Base-by-base conservation (phyloP, 2,329 filamentous ascomycete genomes). In the Penicillium decumbens region DNA sequence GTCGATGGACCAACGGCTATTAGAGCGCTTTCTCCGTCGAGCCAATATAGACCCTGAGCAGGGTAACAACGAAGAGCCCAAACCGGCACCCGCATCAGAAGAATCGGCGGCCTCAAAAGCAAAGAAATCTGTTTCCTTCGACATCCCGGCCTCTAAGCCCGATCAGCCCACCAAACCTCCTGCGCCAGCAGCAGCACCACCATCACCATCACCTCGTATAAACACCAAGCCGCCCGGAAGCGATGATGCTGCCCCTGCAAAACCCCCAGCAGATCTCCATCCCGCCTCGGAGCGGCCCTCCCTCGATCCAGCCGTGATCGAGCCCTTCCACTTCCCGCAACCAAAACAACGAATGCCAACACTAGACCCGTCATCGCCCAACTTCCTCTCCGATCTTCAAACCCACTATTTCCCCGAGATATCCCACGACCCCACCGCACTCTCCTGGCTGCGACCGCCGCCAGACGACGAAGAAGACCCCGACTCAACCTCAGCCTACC, bases 361-460 rank as follows among this genome's bases (percentile, higher is more conserved):
- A 51, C 85, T 97, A 55, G 89, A 97, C 67, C 90, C 91, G 0
- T 77, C 82, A 32, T 88, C 91, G 51, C 85, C 88, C 0, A 78
- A 89, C 64, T 97, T 97, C 73, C 83, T 97, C 50, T 73, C 81
- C 41, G 85, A 88, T 49, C 82, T 98, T 5, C 91, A 95, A 76
- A 74, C 83, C 20, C 95, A 96, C 70, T 98, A 95, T 79, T 98
- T 96, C 71, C 91, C 93, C 10, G 82, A 84, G 54, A 84, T 95
- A 1, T 83, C 91, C 1, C 83, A 90, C 47, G 89, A 96, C 69
- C 90, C 91, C 0, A 84, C 85, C 50, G 86, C 88, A 45, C 81
- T 96, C 3, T 88, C 89, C 18, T 98, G 92, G 92, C 93, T 97
- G 81, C 83, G 85, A 43, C 85, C 87, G 12, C 83, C 84, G 6